These are phyloP conservation scores for Phytophthora kernoviae DNA, from an alignment of 352 stramenopile species.

Conservation along the genomic window DNA sequence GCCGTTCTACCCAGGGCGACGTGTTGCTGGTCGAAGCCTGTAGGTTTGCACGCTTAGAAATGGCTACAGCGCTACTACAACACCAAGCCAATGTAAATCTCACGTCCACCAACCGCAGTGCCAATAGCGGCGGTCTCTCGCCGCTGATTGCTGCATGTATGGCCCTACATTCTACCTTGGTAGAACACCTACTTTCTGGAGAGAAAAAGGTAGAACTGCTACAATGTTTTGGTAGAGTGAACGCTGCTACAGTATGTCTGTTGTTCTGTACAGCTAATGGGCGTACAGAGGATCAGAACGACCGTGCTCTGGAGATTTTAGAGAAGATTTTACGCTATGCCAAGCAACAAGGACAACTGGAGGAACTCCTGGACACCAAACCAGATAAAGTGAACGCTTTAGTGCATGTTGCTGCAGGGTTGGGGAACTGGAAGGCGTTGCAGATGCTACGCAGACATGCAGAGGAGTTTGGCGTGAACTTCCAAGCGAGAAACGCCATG, in stretches of 20 bases:
- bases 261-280: conserved; percentile 65
- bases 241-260: conserved; percentile 42
- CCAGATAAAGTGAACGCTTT: conserved; percentile 52
- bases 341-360: conserved; percentile 33
- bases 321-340: conserved; percentile 44
- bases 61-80: conserved; percentile 42
- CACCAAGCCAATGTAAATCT: conserved; percentile 46
- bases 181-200: conserved; percentile 40
- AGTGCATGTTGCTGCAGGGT: conserved; percentile 51
- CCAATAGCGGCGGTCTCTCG: conserved; percentile 44
- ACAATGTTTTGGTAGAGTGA: conserved; percentile 46
- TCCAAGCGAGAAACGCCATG: conserved; percentile 27
- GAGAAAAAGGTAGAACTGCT: conserved; percentile 35
- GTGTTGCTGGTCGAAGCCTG: conserved; percentile 57
- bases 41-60: conserved; percentile 53
- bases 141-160: conserved; percentile 64
- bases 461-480: conserved; percentile 35
- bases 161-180: conserved; percentile 46
- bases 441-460: conserved; percentile 32
- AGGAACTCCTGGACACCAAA: conserved; percentile 41
- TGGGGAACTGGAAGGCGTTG: conserved; percentile 56
- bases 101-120: conserved; percentile 32
- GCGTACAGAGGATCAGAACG: conserved; percentile 48
- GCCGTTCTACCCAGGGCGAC: conserved; percentile 42
- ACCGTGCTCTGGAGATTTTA: conserved; percentile 42